Evolutionary conservation across 441 rosid species (phyloP).

Genomic region (Syzygium malaccense): DNA sequence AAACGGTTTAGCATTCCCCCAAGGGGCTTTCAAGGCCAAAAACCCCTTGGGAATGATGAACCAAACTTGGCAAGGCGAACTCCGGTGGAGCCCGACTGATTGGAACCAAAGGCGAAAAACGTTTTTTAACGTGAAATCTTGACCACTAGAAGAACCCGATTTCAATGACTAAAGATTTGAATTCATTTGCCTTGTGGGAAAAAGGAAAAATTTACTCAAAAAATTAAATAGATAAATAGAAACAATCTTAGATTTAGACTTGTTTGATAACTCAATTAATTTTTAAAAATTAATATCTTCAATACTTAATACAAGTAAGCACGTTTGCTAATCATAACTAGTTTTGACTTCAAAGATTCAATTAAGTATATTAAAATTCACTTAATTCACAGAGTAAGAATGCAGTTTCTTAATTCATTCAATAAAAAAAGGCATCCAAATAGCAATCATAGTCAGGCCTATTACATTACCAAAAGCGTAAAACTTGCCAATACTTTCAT

Average conservation of each 20-base stretch:
- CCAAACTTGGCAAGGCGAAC: neutral
- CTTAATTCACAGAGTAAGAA: neutral
- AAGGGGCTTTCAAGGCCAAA: too few relatives aligned
- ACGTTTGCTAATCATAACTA: neutral
- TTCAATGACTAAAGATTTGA: neutral
- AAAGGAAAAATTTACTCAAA: neutral
- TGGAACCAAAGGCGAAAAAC: neutral
- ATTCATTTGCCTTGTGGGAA: neutral
- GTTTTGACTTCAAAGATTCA: neutral
- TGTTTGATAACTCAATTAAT: neutral
- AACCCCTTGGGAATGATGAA: too few relatives aligned
- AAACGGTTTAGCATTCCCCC: too few relatives aligned
- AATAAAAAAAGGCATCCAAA: neutral
- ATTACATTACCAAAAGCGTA: neutral
- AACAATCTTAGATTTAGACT: neutral
- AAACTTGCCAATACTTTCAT: neutral
- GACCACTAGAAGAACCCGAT: neutral
- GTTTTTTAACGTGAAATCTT: neutral
- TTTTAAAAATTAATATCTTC: neutral
- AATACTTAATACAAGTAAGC: too few relatives aligned
- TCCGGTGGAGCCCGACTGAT: accelerated
- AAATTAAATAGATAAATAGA: neutral
- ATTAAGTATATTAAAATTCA: neutral
- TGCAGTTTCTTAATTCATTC: neutral
- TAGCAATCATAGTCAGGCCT: neutral